Evolutionary conservation across 257 asterid species (phyloP), one percentile per base, ranked within the genome.

Genomic region (Echium plantagineum): DNA sequence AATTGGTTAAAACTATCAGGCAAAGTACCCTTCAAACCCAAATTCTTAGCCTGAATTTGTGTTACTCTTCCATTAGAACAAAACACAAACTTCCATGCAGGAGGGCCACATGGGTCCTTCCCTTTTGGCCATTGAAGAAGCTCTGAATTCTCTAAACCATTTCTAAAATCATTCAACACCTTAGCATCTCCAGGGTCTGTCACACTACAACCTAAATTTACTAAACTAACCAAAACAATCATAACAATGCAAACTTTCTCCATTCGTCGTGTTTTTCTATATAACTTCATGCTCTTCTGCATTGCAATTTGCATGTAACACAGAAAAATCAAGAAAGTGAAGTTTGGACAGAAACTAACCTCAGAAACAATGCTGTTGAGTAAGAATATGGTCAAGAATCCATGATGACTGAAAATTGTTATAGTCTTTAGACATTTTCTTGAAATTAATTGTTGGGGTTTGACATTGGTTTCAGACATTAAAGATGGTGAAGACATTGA

Each of bases 31-130:
- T 79, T 74, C 15, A 89, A 59, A 16, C 89, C 95, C 55, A 89
- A 74, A 9, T 73, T 72, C 60, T 82, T 82, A 15, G 82, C 95
- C 79, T 89, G 97, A 82, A 89, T 85, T 78, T 86, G 97, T 9
- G 94, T 82, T 30, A 89, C 83, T 73, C 91, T 74, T 66, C 79
- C 84, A 20, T 77, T 65, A 47, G 86, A 77, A 63, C 97, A 89
- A 76, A 78, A 68, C 59, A 86, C 77, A 60, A 78, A 83, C 21
- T 88, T 83, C 97, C 95, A 89, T 30, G 85, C 64, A 65, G 96
- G 96, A 61, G 94, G 87, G n/a, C 89, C 94, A 68, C 97, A 89
- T 0, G 95, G 95, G 64, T 89, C 95, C 46, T 64, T 73, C 22
- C 90, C 94, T 6, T 42, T 63, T 0, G 95, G 97, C 97, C 97